These are phyloP conservation scores for Prunus mira DNA, from an alignment of 306 rosid genomes.

Conservation along the genomic window DNA sequence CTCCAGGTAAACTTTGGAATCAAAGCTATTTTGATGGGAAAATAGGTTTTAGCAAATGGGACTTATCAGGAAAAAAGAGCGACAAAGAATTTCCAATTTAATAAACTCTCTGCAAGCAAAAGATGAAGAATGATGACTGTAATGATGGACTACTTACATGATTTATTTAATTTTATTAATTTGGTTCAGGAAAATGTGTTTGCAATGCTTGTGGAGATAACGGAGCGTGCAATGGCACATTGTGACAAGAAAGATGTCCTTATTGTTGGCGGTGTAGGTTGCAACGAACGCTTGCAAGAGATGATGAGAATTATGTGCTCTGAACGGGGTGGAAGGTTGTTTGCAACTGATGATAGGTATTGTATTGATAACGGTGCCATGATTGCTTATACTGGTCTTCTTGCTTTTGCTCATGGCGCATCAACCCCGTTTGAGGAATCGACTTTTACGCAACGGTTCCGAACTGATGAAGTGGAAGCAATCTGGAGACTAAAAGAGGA, in stretches of 20 bases:
- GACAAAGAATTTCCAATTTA: background rate
- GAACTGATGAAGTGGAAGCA: constrained; percentile 93
- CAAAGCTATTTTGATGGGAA: background rate
- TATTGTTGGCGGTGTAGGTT: constrained; percentile 93
- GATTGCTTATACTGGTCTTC: constrained; percentile 95
- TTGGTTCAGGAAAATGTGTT: constrained; percentile 65
- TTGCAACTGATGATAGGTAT: constrained; percentile 91
- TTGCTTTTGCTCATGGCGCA: constrained; percentile 67
- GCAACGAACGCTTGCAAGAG: constrained; percentile 86
- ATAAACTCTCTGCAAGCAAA: background rate
- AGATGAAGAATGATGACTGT: background rate
- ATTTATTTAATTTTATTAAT: background rate
- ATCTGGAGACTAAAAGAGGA: constrained; percentile 67
- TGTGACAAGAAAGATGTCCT: constrained; percentile 88
- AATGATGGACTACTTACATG: background rate
- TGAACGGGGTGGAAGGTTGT: constrained; percentile 82
- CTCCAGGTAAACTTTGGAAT: constrained; percentile 51
- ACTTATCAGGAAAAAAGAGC: background rate
- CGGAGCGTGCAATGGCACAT: constrained; percentile 96
- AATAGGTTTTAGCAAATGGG: background rate
- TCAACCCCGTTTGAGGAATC: constrained; percentile 67
- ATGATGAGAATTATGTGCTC: constrained; percentile 94
- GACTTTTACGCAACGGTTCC: constrained; percentile 79
- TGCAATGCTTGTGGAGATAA: constrained; percentile 97
- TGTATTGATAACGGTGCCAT: constrained; percentile 93